A percentile compares a stretch with the other conserved stretches of the same genome.
Conservation (phyloP, 2,329 filamentous ascomycete species). For the Trichoderma koningiopsis region DNA sequence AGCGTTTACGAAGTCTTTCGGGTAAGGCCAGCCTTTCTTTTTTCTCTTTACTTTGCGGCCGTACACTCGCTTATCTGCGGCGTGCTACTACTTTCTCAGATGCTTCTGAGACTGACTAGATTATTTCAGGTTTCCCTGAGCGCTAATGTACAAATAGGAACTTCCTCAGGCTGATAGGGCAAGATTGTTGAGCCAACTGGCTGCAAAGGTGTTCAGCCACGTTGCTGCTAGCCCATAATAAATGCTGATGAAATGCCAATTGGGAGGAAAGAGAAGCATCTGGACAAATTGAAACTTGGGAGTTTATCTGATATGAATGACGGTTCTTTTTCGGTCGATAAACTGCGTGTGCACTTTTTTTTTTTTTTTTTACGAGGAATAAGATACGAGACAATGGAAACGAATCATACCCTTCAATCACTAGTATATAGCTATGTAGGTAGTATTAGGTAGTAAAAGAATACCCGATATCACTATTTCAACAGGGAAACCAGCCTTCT, state of each 20-base stretch:
- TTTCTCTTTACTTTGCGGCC: too few relatives aligned
- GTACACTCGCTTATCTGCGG: not conserved
- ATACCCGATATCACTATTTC: not conserved
- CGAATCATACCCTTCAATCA: not conserved
- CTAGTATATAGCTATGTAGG: not conserved
- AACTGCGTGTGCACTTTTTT: not conserved
- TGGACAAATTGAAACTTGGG: constrained; percentile 24
- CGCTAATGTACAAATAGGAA: constrained; percentile 53
- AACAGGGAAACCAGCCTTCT: not conserved
- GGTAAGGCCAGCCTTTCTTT: constrained; percentile 39
- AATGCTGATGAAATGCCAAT: constrained; percentile 43
- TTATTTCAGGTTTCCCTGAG: constrained; percentile 18
- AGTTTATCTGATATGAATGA: not conserved
- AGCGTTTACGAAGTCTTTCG: constrained; percentile 90
- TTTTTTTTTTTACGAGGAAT: not conserved
- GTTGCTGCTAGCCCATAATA: constrained; percentile 62
- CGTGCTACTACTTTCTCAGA: constrained; percentile 5
- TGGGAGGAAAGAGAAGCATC: constrained; percentile 51
- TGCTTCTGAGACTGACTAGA: constrained; percentile 20
- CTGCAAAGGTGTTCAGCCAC: constrained; percentile 82
- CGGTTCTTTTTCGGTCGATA: not conserved
- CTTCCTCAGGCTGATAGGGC: constrained; percentile 81
- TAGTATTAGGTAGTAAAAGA: not conserved
- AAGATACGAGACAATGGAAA: constrained; percentile 17
- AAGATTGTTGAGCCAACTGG: constrained; percentile 78